phyloP scores from a whole-genome alignment of 2,329 filamentous ascomycete genomes.

The Nothophoma quercina region DNA sequence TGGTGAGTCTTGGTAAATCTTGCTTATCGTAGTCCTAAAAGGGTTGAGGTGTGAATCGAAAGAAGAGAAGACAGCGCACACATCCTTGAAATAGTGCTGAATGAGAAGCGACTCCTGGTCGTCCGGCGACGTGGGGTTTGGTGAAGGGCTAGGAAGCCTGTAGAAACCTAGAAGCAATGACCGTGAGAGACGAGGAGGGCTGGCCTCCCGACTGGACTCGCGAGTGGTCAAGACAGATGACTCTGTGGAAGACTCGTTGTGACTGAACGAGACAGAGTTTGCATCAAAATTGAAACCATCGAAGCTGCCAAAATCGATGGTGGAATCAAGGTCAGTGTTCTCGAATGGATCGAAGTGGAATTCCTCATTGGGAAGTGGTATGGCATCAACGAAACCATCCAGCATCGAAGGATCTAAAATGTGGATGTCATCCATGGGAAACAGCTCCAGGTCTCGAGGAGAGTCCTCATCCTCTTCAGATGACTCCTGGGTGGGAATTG shows the following conservation, averaged over 20 bases:
- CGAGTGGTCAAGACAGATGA: constrained; percentile 22
- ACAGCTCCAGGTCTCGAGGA: constrained; percentile 34
- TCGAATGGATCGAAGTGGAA: constrained; percentile 38
- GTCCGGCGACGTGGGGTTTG: constrained; percentile 44
- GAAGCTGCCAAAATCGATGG: constrained; percentile 17
- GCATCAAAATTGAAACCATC: constrained; percentile 31
- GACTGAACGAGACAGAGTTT: constrained; percentile 26
- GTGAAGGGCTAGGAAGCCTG: constrained; percentile 45
- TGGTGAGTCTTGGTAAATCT: constrained; percentile 65
- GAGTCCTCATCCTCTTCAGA: constrained; percentile 38
- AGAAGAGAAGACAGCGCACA: constrained; percentile 68
- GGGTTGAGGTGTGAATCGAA: constrained; percentile 70
- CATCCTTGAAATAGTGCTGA: constrained; percentile 70
- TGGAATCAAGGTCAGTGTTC: constrained; percentile 36
- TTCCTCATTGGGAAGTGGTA: constrained; percentile 33
- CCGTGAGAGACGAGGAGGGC: constrained; percentile 41
- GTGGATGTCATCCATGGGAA: constrained; percentile 35
- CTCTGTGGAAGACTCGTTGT: constrained; percentile 26
- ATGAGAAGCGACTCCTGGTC: constrained; percentile 65
- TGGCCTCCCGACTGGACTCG: constrained; percentile 30
- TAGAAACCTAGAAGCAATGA: constrained; percentile 52
- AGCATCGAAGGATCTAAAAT: constrained; percentile 33
- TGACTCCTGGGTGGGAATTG: constrained; percentile 27
- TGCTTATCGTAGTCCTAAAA: constrained; percentile 65
- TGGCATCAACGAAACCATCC: constrained; percentile 34